Evolutionary conservation across 2,329 filamentous ascomycete genomes (phyloP), one percentile per base, ranked within the genome.

Genomic region (Tolypocladium pustulatum): DNA sequence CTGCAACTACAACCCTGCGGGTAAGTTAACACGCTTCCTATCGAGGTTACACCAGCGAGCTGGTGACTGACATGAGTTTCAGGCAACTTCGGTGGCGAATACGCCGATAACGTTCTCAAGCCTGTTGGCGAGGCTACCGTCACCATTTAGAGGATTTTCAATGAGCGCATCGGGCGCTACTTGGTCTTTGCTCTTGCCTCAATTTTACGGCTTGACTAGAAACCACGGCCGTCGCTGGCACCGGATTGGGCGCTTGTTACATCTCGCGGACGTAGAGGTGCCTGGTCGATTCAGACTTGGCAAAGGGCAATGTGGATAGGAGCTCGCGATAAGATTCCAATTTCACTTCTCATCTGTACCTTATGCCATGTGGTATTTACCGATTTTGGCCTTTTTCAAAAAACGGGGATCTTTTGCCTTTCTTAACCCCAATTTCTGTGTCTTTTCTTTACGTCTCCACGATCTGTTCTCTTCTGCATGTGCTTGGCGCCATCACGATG

Each of bases 1-100:
- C 67, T 96, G 91, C 86, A 93, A 96, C 82, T 96, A 96, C 78
- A 77, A 76, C 64, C 81, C 85, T 61, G 76, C 84, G 62, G 91
- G 90, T 89, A 84, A 73, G 84, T 73, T 10, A 9, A 15, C 4
- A 34, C 10, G 27, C 17, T 52, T 34, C 34, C 46, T 38, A 8
- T 4, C 57, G 2, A 30, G 36, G 7, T 32, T 60, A 49, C 60
- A 36, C 1, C 25, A 3, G 25, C 7, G 10, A 54, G 17, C 10
- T 12, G 15, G 17, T n/a, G 32, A 59, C 54, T 40, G 32, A 54
- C 27, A 22, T 32, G 15, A 27, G 15, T 8, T 17, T 22, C 13
- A 81, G 81, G 81, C 64, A 84, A 85, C 72, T 73, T 79, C 53
- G 76, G 71, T 49, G 81, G 80, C 61, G 61, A 68, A 36, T 84